Evolutionary conservation across 1,139 yeast genomes (phyloP), one percentile per base, ranked within the genome.

Genomic region (Hyphopichia fennica): DNA sequence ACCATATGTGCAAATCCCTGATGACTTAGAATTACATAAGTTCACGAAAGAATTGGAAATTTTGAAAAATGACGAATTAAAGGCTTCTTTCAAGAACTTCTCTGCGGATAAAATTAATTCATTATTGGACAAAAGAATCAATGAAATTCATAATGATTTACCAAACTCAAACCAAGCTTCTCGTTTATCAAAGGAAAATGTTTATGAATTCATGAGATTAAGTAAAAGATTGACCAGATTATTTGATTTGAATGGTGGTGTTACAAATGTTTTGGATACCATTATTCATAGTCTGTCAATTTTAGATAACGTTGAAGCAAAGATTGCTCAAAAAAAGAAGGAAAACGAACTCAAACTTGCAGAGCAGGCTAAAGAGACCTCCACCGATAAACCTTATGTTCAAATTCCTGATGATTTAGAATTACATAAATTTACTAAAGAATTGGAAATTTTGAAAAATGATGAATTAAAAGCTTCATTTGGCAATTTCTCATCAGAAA

Each of bases 361-460:
- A 1, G 37, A 28, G 13, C 37, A 23, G 13, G 5, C 8, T 5
- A 7, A 9, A 13, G 14, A 10, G 15, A 35, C 31, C 28, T 16
- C 5, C 13, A 17, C 20, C 4, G 9, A 6, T 31, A 35, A 35
- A 16, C 27, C 33, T 4, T 56, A 58, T 36, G 41, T 38, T 30
- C 62, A 58, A 45, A 52, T 58, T 18, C 62, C 61, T 1, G 59
- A 56, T 19, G 46, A 53, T 30, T 47, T 58, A 15, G 53, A 50
- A 36, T 45, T 66, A 17, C 63, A 65, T 39, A 54, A 60, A 25
- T 65, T 55, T 36, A 33, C 46, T 2, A 41, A 51, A 5, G 67
- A 64, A 41, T 48, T 67, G 37, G 42, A 47, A 16, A 43, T 46
- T 8, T 44, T 65, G n/a, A 51, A 49, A 35, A 41, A 43, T 3